Conservation (phyloP, 2,329 filamentous ascomycete species). For the Claviceps sp. region DNA sequence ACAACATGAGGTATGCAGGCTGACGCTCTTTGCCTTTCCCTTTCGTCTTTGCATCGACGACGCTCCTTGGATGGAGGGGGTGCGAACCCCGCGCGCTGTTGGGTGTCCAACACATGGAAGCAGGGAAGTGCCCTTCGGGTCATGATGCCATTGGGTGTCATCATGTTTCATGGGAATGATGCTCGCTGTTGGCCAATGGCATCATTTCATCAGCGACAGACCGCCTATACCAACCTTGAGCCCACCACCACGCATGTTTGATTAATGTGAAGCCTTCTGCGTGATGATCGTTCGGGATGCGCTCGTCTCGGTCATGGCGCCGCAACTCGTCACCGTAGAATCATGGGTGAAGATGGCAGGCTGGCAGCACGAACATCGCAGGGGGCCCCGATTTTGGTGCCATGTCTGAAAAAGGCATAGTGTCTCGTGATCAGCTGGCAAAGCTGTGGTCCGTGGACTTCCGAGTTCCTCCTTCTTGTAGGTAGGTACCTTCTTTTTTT, state of each 20-base stretch:
- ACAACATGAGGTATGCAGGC: not conserved
- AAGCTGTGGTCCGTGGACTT: no score
- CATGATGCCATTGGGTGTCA: not conserved
- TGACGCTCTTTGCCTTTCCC: not conserved
- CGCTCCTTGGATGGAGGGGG: not conserved
- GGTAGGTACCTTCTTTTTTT: not conserved
- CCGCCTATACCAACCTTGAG: not conserved
- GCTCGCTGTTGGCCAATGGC: not conserved
- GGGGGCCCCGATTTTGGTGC: not conserved
- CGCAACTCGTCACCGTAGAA: not conserved
- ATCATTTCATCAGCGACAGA: not conserved
- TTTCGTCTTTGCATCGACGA: not conserved
- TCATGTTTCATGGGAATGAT: not conserved
- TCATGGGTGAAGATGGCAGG: not conserved
- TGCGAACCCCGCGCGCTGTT: not conserved
- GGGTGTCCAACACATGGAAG: not conserved
- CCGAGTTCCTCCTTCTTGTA: no score
- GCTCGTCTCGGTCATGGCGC: not conserved
- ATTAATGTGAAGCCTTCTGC: not conserved
- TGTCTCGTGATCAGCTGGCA: no score
- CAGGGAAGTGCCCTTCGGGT: not conserved
- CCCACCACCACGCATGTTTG: not conserved
- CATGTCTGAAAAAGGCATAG: not conserved
- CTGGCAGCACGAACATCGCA: not conserved
- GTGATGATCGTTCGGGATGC: not conserved